Evolutionary conservation across 306 rosid species (phyloP).

Genomic region (Vigna trinervia): DNA sequence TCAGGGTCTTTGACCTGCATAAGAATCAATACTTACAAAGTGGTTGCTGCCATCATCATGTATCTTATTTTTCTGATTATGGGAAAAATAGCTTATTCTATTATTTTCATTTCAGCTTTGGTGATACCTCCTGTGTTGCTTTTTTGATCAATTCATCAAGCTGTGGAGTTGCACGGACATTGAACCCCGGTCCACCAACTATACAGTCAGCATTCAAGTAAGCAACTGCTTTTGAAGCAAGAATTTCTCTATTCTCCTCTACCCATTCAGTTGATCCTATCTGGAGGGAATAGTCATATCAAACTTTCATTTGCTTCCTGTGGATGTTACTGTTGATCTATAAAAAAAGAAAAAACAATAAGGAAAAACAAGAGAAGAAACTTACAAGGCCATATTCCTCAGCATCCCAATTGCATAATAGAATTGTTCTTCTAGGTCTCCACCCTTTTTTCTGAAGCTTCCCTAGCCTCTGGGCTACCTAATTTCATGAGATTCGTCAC

Average conservation of each 20-base stretch:
- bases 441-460: conserved; percentile 72
- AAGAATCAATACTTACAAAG: conserved; percentile 23
- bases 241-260: conserved; percentile 77
- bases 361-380: conserved; percentile 8
- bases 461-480: conserved; percentile 68
- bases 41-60: conserved; percentile 10
- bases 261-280: conserved; percentile 86
- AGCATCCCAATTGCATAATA: conserved; percentile 84
- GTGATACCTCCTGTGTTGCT: conserved; percentile 70
- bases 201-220: conserved; percentile 73
- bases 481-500: conserved; percentile 29
- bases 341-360: too few species aligned
- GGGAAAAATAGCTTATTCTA: not conserved
- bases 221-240: conserved; percentile 74
- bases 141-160: conserved; percentile 70
- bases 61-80: conserved; percentile 12
- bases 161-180: conserved; percentile 73
- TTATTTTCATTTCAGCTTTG: conserved; percentile 11
- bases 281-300: conserved; percentile 43
- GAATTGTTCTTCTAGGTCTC: conserved; percentile 78
- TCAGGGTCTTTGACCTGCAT: conserved; percentile 74
- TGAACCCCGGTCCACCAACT: conserved; percentile 62
- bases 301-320: not conserved
- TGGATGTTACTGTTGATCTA: too few species aligned
- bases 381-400: conserved; percentile 81